Percentiles rank a stretch among this genome's conserved stretches.
These are phyloP conservation scores for Blastobotrys parvus DNA, from an alignment of 805 yeast genomes.

Conservation along the genomic window DNA sequence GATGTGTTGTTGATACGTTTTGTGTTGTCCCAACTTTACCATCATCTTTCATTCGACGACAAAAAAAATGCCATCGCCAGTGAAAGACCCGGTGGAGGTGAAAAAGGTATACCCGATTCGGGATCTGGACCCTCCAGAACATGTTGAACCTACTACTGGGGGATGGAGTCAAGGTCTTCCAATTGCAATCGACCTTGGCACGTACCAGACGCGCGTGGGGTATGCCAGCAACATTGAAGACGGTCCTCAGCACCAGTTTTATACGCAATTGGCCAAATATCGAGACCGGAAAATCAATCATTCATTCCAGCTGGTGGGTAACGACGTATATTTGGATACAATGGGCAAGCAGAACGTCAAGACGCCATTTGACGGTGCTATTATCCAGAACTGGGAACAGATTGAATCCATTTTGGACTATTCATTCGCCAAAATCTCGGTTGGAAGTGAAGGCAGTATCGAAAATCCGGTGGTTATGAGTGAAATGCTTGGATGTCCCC, in stretches of 20 bases:
- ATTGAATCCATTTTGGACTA: constrained; percentile 79
- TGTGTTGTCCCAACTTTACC: background rate
- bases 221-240: constrained; percentile 18
- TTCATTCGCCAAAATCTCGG: constrained; percentile 71
- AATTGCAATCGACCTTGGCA: constrained; percentile 83
- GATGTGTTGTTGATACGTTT: background rate
- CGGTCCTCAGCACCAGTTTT: constrained; percentile 52
- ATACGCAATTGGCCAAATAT: constrained; percentile 60
- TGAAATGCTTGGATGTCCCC: constrained; percentile 67
- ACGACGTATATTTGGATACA: constrained; percentile 68
- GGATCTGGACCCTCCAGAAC: constrained; percentile 18
- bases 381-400: constrained; percentile 88
- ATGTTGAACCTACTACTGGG: constrained; percentile 37
- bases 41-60: background rate
- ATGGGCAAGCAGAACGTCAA: constrained; percentile 58
- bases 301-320: constrained; percentile 64
- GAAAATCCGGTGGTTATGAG: constrained; percentile 75
- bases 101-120: constrained; percentile 21
- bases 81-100: constrained; percentile 2
- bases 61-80: background rate
- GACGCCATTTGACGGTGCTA: constrained; percentile 79
- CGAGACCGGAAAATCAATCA: constrained; percentile 64
- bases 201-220: constrained; percentile 38
- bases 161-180: constrained; percentile 54
- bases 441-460: constrained; percentile 42